Base-by-base conservation (phyloP, 352 stramenopile genomes). In the Albugo laibachii region DNA sequence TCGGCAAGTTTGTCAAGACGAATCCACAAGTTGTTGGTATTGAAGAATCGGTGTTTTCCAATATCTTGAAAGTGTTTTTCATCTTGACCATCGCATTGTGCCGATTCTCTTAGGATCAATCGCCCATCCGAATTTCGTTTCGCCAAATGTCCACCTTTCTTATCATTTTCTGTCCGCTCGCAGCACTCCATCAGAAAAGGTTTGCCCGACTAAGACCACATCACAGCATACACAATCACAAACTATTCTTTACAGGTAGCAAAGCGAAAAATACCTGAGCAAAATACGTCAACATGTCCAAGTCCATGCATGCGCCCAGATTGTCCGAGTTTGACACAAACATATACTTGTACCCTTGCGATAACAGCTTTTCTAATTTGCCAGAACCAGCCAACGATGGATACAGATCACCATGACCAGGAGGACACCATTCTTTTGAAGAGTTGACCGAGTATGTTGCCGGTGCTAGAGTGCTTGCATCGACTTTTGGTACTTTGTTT, bases 111-210 rank as follows among this genome's bases (percentile, higher is more conserved):
- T 45, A 96, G 84, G 49, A 99, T 96, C 47, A 97, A 91, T 31
- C 92, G 93, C 52, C 57, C 53, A 56, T 98, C 93, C 51, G 94
- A 72, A 59, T 65, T 96, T 47, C 77, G 74, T 52, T 80, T 59
- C 6, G 74, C 93, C 38, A 99, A 72, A 68, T 99, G 95, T 16
- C 95, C 95, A 41, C 95, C 95, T 79, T 99, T 99, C 80, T 99
- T 99, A 74, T 99, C 95, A 59, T 97, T 97, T 61, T 96, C 92
- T 27, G 95, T 98, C 55, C 95, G 84, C 59, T 97, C 85, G 57
- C 92, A 98, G 63, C 92, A 97, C 62, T 99, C 93, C 71, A 95
- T 91, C 49, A 88, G 62, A 63, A 91, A 88, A 6, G 73, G 74
- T 54, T 84, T 89, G 58, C 75, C 69, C 56, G 93, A 93, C 50